Base-by-base conservation (phyloP, 169 alveolate species). In the Eimeria tenella region DNA sequence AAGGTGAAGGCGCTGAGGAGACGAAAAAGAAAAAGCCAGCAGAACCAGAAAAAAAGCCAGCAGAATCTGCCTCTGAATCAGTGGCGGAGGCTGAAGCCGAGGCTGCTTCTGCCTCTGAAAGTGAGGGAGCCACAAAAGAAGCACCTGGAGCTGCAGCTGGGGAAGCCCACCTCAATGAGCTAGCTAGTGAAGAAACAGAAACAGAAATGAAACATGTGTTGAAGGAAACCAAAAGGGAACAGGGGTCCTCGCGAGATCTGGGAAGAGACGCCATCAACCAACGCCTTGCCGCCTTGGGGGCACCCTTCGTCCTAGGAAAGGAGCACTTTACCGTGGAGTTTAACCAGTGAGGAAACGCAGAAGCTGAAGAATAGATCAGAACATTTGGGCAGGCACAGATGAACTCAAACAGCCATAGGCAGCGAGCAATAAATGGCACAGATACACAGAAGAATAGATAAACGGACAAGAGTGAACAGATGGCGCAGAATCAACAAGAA, bases 241-340 rank as follows among this genome's bases (percentile, higher is more conserved):
- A n/a, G 81, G 81, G 81, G 56, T 53, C 81, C 81, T 7, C 9
- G 4, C 11, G 42, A n/a, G 53, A 13, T 13, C 31, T 71, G 1
- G 81, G 56, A 0, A 21, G 52, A 5, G 81, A 13, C 17, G 81
- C 53, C n/a, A 7, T 71, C n/a, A 71, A 71, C 53, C 11, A 71
- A 31, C 17, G 50, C 15, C 81, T 71, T 17, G 53, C 11, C 15
- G 81, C 81, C 19, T 50, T 71, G 53, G 81, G 81, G 56, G 50
- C 53, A 31, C 81, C 81, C 50, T 71, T 71, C 81, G 31, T 19
- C n/a, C n/a, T 71, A 13, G 81, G 81, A 19, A 71, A 71, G 81
- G 53, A 23, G 17, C 81, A 71, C 19, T 71, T 71, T n/a, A 71
- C 52, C 11, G 81, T 71, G n/a, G 81, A 71, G 11, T 71, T 71